A percentile compares a stretch with the other conserved stretches of the same genome.
These are phyloP conservation scores for Tricholoma matsutake DNA, from an alignment of 768 basidiomycete species.

Conservation along the genomic window DNA sequence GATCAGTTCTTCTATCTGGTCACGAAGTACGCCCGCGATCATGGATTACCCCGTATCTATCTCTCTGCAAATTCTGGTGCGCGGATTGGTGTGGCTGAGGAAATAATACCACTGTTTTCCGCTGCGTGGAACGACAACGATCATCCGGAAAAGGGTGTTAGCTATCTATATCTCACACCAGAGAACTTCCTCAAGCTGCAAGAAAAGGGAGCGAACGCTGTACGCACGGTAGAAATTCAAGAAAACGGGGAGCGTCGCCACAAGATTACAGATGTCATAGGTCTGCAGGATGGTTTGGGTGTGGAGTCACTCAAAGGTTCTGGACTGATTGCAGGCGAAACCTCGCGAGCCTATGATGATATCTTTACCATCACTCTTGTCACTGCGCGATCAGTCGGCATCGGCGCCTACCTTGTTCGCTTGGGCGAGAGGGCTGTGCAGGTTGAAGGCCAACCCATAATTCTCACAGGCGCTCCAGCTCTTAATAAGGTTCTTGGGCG, in stretches of 20 bases:
- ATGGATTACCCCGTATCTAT: slow-evolving; percentile 92
- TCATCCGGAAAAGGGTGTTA: slow-evolving; percentile 91
- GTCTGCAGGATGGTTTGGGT: slow-evolving; percentile 95
- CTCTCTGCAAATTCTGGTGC: slow-evolving; percentile 99
- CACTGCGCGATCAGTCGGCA: slow-evolving; percentile 97
- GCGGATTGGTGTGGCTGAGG: slow-evolving; percentile 93
- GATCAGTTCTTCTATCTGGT: slow-evolving; percentile 97
- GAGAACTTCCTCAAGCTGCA: slow-evolving; percentile 88
- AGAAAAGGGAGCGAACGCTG: slow-evolving; percentile 75
- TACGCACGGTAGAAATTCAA: slow-evolving; percentile 81
- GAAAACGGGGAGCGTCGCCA: slow-evolving; percentile 84
- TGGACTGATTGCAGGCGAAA: slow-evolving; percentile 97
- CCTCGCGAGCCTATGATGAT: slow-evolving; percentile 97
- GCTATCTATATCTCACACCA: slow-evolving; percentile 92
- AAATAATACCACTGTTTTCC: slow-evolving; percentile 82
- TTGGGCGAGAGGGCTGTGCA: slow-evolving; percentile 97
- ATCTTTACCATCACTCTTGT: slow-evolving; percentile 99
- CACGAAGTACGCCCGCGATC: slow-evolving; percentile 86
- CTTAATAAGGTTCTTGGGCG: slow-evolving; percentile 99
- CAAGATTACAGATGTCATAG: slow-evolving; percentile 96
- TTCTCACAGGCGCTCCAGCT: slow-evolving; percentile 94
- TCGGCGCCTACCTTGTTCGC: slow-evolving; percentile 97
- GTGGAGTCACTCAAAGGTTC: slow-evolving; percentile 96
- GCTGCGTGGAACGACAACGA: slow-evolving; percentile 83
- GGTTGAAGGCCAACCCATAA: slow-evolving; percentile 99